phyloP scores from a whole-genome alignment of 2,329 filamentous ascomycete species.

The Epicoccum sorghinum region DNA sequence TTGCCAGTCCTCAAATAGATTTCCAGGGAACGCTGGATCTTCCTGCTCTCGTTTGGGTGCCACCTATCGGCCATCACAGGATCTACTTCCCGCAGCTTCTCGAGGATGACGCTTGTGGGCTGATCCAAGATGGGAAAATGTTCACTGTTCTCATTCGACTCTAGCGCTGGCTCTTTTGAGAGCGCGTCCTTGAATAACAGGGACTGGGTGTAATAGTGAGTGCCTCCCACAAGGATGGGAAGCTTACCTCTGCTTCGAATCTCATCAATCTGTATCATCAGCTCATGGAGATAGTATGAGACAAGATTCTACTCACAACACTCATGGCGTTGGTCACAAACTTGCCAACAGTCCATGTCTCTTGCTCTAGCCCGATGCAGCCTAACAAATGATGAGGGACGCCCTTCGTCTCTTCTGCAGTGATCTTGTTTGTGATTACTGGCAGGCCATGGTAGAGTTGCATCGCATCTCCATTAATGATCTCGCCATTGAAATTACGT shows the following conservation, averaged over 20 bases:
- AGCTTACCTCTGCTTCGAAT: constrained; percentile 79
- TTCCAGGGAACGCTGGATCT: constrained; percentile 86
- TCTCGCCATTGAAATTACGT: constrained; percentile 81
- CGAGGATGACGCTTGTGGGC: constrained; percentile 72
- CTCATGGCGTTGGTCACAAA: constrained; percentile 74
- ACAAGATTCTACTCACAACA: constrained; percentile 45
- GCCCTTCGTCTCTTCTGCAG: constrained; percentile 72
- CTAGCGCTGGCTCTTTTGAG: constrained; percentile 54
- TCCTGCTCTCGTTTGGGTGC: constrained; percentile 92
- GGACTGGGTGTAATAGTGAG: constrained; percentile 92
- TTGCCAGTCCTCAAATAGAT: constrained; percentile 85
- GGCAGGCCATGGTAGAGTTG: constrained; percentile 92
- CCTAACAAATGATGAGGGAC: constrained; percentile 89
- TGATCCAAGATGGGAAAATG: constrained; percentile 73
- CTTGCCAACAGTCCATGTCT: constrained; percentile 80
- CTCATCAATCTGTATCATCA: constrained; percentile 65
- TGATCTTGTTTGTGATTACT: constrained; percentile 94
- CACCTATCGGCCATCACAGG: constrained; percentile 87
- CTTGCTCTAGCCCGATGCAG: constrained; percentile 74
- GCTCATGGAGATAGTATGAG: neutral
- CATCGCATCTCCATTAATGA: constrained; percentile 98
- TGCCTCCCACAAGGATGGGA: constrained; percentile 91
- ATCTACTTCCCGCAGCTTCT: constrained; percentile 78
- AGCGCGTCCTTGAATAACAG: constrained; percentile 80
- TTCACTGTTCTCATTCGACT: constrained; percentile 30